Evolutionary conservation across 2,329 filamentous ascomycete species (phyloP), one percentile per base, ranked within the genome.

Genomic region (Fusarium secorum): DNA sequence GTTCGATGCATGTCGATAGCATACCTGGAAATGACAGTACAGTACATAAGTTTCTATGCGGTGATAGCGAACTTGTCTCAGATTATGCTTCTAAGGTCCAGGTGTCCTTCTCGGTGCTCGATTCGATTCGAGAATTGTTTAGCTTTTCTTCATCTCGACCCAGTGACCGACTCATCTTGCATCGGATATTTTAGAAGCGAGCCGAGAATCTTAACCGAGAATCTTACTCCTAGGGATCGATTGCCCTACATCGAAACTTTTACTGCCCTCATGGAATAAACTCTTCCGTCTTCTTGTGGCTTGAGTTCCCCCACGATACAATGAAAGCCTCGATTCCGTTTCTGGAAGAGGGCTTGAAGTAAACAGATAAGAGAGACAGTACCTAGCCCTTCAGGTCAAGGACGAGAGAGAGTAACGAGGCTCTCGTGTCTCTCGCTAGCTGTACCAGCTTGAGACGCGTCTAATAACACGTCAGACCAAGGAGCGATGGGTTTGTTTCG

Each of bases 111-210:
- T 60, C 45, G 35, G 63, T 61, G 59, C 55, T 70, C 32, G 52
- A 48, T 56, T 33, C 48, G 53, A 44, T 60, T 64, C 51, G 54
- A 56, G 39, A 51, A 51, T 49, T 53, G 30, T 41, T 56, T 15
- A 48, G 32, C 36, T 52, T 63, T 52, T 49, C 30, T 56, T 56
- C 39, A 56, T 54, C 49, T 54, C 41, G 24, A 48, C 32, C 28
- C 60, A 41, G 48, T 35, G 41, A 28, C 28, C 60, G 55, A 61
- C 60, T 66, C 64, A 71, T 61, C 70, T 64, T 68, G 67, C 61
- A 72, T 71, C 60, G 60, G 52, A 33, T 56, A 64, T 36, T 60
- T 66, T 60, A 36, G 63, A 58, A 71, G 52, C 54, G 51, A 69
- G 71, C 64, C 64, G 51, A 62, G 58, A 57, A 62, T 64, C 28